Evolutionary conservation across 192 early-diverging fungal species (phyloP), one percentile per base, ranked within the genome.

Genomic region (Coemansia umbellata): DNA sequence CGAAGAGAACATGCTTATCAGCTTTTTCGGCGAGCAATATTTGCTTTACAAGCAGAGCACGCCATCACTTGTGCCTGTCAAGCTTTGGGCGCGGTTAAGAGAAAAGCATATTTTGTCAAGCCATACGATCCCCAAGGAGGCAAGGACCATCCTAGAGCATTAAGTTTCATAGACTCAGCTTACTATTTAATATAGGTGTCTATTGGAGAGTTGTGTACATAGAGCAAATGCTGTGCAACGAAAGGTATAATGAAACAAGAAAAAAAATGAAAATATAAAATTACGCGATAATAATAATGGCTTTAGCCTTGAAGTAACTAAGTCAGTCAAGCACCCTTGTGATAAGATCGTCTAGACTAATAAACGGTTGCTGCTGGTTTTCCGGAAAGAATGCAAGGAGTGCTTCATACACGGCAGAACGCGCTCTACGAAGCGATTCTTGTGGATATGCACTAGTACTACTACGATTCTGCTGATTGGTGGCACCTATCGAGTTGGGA

Each of bases 1-100:
- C 31, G 95, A 98, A 59, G 95, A 98, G 66, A 43, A 74, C 8
- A 73, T 69, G 2, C 67, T 98, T 53, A 22, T 82, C 2, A 50
- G 75, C 13, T 91, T 98, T 61, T 98, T 98, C 84, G 91, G 89
- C 17, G 65, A 80, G 8, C 80, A 85, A 18, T 98, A 94, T 55
- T 63, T 55, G 6, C 50, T 58, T 30, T 98, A 97, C 63, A 71
- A 79, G 49, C 58, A 67, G 10, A 69, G 70, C 37, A 85, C 87
- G 2, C 55, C 53, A n/a, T 85, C 86, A 7, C 80, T 78, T 22
- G 84, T 97, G 47, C 92, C 92, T 0, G 62, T 86, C 18, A 27
- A 45, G 8, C 24, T 27, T 30, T 45, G 43, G 43, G 23, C 26
- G 17, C 28, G 17, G 7, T 9, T 42, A 8, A 21, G 23, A 50